Evolutionary conservation across 768 basidiomycete species (phyloP).

Genomic region (Pleurotus salmoneostramineus): DNA sequence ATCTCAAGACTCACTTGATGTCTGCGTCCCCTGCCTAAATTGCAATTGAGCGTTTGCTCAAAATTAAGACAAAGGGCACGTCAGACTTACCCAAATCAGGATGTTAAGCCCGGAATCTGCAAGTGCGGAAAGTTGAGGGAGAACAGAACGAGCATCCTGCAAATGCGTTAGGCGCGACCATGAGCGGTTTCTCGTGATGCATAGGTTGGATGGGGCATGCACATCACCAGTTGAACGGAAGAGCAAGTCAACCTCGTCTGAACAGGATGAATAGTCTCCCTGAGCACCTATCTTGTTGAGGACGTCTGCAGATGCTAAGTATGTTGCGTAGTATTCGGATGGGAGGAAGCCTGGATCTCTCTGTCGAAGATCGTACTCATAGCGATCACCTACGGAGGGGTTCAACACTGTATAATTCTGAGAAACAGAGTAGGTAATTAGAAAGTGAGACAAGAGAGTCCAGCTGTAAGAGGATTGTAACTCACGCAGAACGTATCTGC

Average conservation of each 20-base stretch:
- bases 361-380: slow-evolving; percentile 56
- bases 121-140: slow-evolving; percentile 45
- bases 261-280: slow-evolving; percentile 42
- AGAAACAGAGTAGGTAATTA: background rate
- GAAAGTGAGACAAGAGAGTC: background rate
- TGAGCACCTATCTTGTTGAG: slow-evolving; percentile 42
- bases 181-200: too few relatives aligned
- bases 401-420: slow-evolving; percentile 43
- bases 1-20: slow-evolving; percentile 35
- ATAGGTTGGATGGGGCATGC: slow-evolving; percentile 9
- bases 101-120: slow-evolving; percentile 40
- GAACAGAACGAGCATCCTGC: slow-evolving; percentile 48
- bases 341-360: slow-evolving; percentile 53
- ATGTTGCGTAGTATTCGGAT: slow-evolving; percentile 49
- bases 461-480: too few relatives aligned
- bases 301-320: slow-evolving; percentile 26
- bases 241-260: slow-evolving; percentile 33
- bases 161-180: background rate
- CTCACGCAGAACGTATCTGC: slow-evolving; percentile 59
- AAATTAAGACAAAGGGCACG: background rate
- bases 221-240: slow-evolving; percentile 58
- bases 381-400: slow-evolving; percentile 49
- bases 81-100: slow-evolving; percentile 39
- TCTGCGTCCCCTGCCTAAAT: slow-evolving; percentile 43
- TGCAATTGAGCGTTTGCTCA: background rate